A percentile compares a stretch with the other conserved stretches of the same genome.
Evolutionary conservation across 345 rosid species (phyloP).

Genomic region (Murraya paniculata): DNA sequence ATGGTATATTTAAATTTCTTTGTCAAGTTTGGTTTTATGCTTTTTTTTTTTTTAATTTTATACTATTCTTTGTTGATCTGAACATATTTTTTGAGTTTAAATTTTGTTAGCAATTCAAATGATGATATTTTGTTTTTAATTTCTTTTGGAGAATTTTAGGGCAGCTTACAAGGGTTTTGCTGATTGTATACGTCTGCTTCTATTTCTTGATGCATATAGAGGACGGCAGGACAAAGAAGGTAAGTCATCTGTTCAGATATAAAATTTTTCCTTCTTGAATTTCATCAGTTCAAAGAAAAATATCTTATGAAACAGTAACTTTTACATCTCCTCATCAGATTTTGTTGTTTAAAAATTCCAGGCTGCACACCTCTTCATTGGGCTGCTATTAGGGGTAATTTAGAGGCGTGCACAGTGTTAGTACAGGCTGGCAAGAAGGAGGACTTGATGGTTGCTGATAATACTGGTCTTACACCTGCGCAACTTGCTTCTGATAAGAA

Average conservation of each 20-base stretch:
- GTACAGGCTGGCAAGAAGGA: conserved; percentile 99
- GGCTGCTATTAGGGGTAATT: conserved; percentile 98
- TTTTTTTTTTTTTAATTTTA: neutral
- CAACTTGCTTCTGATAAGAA: conserved; percentile 97
- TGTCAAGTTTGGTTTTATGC: neutral
- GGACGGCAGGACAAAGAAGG: conserved; percentile 99
- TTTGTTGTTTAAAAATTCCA: conserved; percentile 26
- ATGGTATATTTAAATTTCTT: neutral
- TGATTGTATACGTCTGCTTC: conserved; percentile 88
- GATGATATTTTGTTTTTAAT: neutral
- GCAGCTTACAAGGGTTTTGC: conserved; percentile 99
- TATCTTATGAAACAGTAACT: neutral
- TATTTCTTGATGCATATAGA: conserved; percentile 88
- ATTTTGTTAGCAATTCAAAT: neutral
- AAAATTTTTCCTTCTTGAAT: neutral
- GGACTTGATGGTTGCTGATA: conserved; percentile 83
- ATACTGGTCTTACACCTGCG: conserved; percentile 93
- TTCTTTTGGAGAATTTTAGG: conserved; percentile 62
- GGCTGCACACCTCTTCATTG: conserved; percentile 99
- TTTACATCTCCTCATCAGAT: conserved; percentile 1
- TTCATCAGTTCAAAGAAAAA: neutral
- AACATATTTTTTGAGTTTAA: neutral
- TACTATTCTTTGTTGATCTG: neutral
- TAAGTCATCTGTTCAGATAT: conserved; percentile 16
- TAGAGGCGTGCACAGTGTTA: conserved; percentile 97